Evolutionary conservation across 768 basidiomycete species (phyloP), one percentile per base, ranked within the genome.

Genomic region (Suillus decipiens): DNA sequence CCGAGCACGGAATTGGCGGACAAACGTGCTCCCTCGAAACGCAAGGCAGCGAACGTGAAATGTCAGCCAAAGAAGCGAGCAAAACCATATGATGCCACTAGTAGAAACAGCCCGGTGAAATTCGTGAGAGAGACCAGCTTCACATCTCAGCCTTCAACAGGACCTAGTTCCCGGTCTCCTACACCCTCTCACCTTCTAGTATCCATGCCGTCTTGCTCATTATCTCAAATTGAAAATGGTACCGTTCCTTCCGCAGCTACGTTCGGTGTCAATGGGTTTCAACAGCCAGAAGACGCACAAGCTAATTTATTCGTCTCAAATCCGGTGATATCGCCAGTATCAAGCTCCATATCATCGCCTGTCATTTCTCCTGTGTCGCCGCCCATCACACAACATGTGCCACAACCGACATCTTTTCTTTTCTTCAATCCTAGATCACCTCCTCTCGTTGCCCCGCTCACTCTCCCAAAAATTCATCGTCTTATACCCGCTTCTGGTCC

Each of bases 401-500:
- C 82, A 5, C 82, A 81, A 51, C 69, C 81, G 2, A 78, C 87
- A 69, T 82, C 86, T 9, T 85, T 83, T 73, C 78, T 89, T 76
- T 88, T 89, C 72, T 88, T 88, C 70, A 82, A 86, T 62, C 75
- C 83, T 41, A 71, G 76, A 61, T 81, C 84, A 64, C 75, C 81
- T 24, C 77, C 83, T 22, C 78, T 84, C 65, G 68, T 80, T 41
- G 63, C 81, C 63, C 79, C 83, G 63, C 72, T 83, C 63, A 85
- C 84, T 60, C 76, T 84, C 43, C 92, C 93, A 14, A 89, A 82
- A 53, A 95, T 95, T 62, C 92, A 93, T 69, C 87, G 92, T 7
- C 84, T 95, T 45, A 93, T 95, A 66, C 93, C 93, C 1, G 85
- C 87, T 60, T 82, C 84, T 63, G 93, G 95, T 14, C 94, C 95